A percentile compares a stretch with the other conserved stretches of the same genome.
phyloP scores from a whole-genome alignment of 345 rosid genomes.

The Bretschneidera sinensis region DNA sequence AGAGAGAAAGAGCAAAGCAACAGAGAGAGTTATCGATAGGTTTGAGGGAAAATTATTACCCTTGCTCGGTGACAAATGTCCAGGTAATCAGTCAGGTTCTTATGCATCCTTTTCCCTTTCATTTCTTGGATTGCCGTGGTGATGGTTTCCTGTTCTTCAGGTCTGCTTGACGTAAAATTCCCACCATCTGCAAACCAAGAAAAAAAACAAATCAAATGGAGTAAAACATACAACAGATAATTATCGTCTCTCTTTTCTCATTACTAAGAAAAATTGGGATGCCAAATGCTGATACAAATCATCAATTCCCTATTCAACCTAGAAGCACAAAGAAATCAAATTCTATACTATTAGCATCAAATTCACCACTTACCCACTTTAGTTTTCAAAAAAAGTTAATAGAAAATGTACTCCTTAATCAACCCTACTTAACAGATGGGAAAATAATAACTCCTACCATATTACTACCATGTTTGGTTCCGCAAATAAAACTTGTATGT shows the following conservation, averaged over 20 bases:
- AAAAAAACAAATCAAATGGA: too few species aligned
- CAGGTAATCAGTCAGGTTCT: conserved; percentile 28
- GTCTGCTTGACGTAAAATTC: conserved; percentile 11
- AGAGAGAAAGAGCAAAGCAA: too few species aligned
- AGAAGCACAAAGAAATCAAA: not conserved
- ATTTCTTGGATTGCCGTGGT: conserved; percentile 8
- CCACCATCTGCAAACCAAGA: conserved; percentile 2
- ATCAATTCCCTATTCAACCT: not conserved
- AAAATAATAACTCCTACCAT: too few species aligned
- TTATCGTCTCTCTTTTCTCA: too few species aligned
- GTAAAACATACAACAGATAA: too few species aligned
- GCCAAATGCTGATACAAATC: not conserved
- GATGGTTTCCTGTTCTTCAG: conserved; percentile 27
- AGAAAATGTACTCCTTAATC: too few species aligned
- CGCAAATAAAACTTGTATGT: not conserved
- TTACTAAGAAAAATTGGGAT: too few species aligned
- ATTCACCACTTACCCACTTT: not conserved
- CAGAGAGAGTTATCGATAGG: too few species aligned
- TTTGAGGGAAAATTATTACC: conserved; percentile 21
- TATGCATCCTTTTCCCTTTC: conserved; percentile 25
- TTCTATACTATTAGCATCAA: not conserved
- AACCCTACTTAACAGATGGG: too few species aligned
- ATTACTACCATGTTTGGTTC: too few species aligned
- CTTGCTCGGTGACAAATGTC: conserved; percentile 30
- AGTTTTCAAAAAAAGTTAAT: not conserved